Base-by-base conservation (phyloP, 257 asterid genomes). In the Salvia miltiorrhiza region DNA sequence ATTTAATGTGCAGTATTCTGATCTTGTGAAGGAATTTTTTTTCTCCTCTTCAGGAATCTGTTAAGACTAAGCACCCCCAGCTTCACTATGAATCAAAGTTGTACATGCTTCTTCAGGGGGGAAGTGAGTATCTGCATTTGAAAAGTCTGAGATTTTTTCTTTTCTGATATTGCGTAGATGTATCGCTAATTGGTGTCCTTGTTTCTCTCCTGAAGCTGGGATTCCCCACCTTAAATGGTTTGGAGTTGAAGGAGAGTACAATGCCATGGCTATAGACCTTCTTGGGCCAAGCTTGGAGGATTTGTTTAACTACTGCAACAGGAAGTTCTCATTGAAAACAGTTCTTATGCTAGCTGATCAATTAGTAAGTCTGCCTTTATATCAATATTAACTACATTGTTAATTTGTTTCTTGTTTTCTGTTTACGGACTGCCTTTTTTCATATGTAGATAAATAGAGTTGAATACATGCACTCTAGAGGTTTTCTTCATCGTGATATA, bases 221-320 rank as follows among this genome's bases (percentile, higher is more conserved):
- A 74, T 93, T 79, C 98, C 97, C 72, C 95, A 87, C 80, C 87
- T 93, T 60, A 93, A 93, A 72, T 93, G 98, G 98, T 90, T 78
- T 85, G 98, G 98, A 77, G 94, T 84, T 58, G 97, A 93, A 84
- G 96, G 97, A 2, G 97, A 90, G 77, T 87, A 87, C 82, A 93
- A 85, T 84, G 91, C 89, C 65, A 90, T 93, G 98, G 97, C 83
- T 60, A 93, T 93, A 59, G 98, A 93, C 81, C 95, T 93, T 65
- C 97, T 93, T 32, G 98, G 98, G 14, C 97, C 98, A 17, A 93
- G 98, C 77, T 77, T 90, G 83, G 98, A 93, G 79, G 98, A 93
- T 81, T 78, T 93, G 81, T 93, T 93, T 69, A 90, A 90, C 83
- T 90, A 88, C 83, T 90, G 97, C 78, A 93, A 88, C 70, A 70